Conservation (phyloP, 1,284 basidiomycete species). For the Papiliotrema fonsecae region DNA sequence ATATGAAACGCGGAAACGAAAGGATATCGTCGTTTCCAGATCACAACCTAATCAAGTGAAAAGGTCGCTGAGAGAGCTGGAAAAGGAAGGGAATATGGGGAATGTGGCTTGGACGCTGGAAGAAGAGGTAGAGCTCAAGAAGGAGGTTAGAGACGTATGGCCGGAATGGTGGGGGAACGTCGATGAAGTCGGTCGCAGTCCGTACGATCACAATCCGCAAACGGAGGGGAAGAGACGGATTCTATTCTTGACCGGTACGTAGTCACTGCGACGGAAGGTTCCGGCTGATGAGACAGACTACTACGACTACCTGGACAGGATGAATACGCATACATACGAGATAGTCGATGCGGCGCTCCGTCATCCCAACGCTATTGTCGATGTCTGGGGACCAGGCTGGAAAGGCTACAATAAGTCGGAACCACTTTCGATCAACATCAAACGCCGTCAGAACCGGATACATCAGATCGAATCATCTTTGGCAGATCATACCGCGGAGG, state of each 20-base stretch:
- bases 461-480: constrained; percentile 24
- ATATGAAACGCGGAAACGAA: not conserved
- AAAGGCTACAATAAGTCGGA: constrained; percentile 37
- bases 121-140: constrained; percentile 11
- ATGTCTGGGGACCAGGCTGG: constrained; percentile 49
- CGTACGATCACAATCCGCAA: constrained; percentile 33
- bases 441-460: constrained; percentile 30
- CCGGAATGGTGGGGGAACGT: constrained; percentile 41
- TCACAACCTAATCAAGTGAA: not conserved
- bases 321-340: constrained; percentile 48
- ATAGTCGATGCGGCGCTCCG: constrained; percentile 46
- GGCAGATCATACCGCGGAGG: constrained; percentile 10
- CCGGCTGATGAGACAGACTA: constrained; percentile 21
- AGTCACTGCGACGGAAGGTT: not conserved
- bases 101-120: constrained; percentile 9
- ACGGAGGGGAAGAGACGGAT: constrained; percentile 25
- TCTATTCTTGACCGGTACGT: constrained; percentile 46
- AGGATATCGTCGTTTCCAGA: not conserved
- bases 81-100: not conserved
- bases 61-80: not conserved
- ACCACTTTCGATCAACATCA: constrained; percentile 40
- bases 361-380: constrained; percentile 38
- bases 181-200: constrained; percentile 38
- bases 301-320: constrained; percentile 44
- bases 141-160: constrained; percentile 19